Percentiles rank a stretch among this genome's conserved stretches.
Conservation (phyloP, 805 yeast species). For the Ogataea nonfermentans region DNA sequence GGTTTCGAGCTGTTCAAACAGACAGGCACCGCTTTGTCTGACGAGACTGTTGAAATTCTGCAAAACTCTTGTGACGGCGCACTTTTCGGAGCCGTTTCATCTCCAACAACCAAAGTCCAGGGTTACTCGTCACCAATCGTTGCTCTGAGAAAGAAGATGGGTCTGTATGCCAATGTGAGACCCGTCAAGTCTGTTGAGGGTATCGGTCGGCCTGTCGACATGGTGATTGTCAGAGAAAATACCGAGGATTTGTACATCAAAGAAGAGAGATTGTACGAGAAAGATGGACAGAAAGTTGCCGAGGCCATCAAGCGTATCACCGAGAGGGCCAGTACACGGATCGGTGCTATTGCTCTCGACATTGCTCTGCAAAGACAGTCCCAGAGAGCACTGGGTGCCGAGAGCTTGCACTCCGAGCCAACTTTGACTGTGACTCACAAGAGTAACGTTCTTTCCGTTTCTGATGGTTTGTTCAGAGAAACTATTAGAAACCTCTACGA, state of each 20-base stretch:
- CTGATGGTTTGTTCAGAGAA: slow-evolving; percentile 97
- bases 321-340: slow-evolving; percentile 79
- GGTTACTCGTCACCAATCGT: slow-evolving; percentile 99
- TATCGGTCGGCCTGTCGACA: slow-evolving; percentile 84
- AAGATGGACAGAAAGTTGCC: slow-evolving; percentile 86
- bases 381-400: slow-evolving; percentile 62
- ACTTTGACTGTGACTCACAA: slow-evolving; percentile 92
- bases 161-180: slow-evolving; percentile 93
- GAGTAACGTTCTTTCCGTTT: slow-evolving; percentile 86
- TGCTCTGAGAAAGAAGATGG: slow-evolving; percentile 94
- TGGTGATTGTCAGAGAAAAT: slow-evolving; percentile 98
- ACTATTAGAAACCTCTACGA: slow-evolving; percentile 62
- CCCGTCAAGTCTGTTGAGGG: slow-evolving; percentile 94
- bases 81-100: slow-evolving; percentile 93
- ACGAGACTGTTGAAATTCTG: slow-evolving; percentile 78
- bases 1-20: slow-evolving; percentile 92
- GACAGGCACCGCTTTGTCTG: slow-evolving; percentile 96
- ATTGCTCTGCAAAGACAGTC: slow-evolving; percentile 89
- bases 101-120: slow-evolving; percentile 89
- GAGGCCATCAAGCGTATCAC: slow-evolving; percentile 97
- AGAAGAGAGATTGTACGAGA: slow-evolving; percentile 76
- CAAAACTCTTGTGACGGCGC: slow-evolving; percentile 92
- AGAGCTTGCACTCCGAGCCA: slow-evolving; percentile 53
- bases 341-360: slow-evolving; percentile 88
- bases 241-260: slow-evolving; percentile 97